Percentiles rank a stretch among this genome's conserved stretches.
These are phyloP conservation scores for Holtermannia corniformis DNA, from an alignment of 768 basidiomycete species.

Conservation along the genomic window DNA sequence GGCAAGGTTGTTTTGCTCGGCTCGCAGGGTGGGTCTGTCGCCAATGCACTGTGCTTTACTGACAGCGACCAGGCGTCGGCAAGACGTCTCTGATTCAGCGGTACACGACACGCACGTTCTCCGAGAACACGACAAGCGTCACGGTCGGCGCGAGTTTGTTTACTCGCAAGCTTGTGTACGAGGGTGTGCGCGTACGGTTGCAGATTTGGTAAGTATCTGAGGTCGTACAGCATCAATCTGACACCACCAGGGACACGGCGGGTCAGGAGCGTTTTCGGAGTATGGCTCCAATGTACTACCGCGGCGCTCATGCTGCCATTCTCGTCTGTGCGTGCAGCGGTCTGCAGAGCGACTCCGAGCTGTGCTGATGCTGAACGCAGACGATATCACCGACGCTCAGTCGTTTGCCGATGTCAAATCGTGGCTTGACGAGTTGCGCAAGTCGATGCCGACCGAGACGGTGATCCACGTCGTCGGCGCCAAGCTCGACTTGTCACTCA, in stretches of 20 bases:
- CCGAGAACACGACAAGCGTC: constrained; percentile 12
- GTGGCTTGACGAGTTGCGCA: constrained; percentile 31
- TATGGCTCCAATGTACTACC: constrained; percentile 38
- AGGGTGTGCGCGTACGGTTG: constrained; percentile 28
- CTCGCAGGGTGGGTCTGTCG: constrained; percentile 16
- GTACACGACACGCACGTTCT: constrained; percentile 29
- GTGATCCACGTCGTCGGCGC: constrained; percentile 32
- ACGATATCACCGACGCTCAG: constrained; percentile 28
- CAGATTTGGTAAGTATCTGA: constrained; percentile 26
- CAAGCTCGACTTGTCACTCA: constrained; percentile 23
- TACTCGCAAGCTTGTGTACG: constrained; percentile 33
- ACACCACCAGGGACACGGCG: constrained; percentile 22
- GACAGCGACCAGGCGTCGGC: constrained; percentile 16
- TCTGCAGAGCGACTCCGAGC: too few species aligned
- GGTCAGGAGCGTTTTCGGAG: constrained; percentile 39
- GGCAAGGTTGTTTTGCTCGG: constrained; percentile 39
- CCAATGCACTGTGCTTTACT: too few species aligned
- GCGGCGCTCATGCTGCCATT: constrained; percentile 34
- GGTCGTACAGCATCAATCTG: not conserved
- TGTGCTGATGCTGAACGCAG: not conserved
- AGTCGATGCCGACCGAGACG: constrained; percentile 33
- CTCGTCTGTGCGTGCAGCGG: constrained; percentile 12
- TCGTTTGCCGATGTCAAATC: constrained; percentile 32
- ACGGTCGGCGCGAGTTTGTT: constrained; percentile 33
- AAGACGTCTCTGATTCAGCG: constrained; percentile 37